phyloP scores from a whole-genome alignment of 331 rosid species.

The Pyrus hybrid region DNA sequence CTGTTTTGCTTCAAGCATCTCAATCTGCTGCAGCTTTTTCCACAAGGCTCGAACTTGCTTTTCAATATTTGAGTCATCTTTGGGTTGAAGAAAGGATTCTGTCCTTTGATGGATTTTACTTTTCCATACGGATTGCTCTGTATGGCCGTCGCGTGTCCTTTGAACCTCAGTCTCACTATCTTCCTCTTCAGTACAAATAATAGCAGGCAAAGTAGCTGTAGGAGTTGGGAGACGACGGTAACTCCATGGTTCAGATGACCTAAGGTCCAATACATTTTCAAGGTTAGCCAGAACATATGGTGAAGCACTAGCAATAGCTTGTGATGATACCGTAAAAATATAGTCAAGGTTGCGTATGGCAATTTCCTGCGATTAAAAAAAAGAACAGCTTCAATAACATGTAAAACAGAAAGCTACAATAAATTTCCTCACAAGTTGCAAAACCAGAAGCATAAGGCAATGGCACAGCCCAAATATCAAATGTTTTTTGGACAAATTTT shows the following conservation, averaged over 20 bases:
- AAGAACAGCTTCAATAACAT: neutral
- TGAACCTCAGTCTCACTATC: slow-evolving; percentile 54
- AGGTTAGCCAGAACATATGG: slow-evolving; percentile 66
- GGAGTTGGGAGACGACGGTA: slow-evolving; percentile 83
- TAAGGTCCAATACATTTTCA: slow-evolving; percentile 58
- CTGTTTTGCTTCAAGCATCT: slow-evolving; percentile 87
- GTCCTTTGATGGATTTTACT: slow-evolving; percentile 38
- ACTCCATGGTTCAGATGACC: slow-evolving; percentile 90
- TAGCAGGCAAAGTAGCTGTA: slow-evolving; percentile 83
- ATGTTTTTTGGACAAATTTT: neutral
- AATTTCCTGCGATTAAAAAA: slow-evolving; percentile 51
- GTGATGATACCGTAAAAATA: slow-evolving; percentile 59
- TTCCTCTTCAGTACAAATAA: slow-evolving; percentile 80
- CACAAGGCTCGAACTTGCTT: slow-evolving; percentile 65
- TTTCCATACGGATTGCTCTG: slow-evolving; percentile 20
- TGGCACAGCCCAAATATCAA: neutral
- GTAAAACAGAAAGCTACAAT: neutral
- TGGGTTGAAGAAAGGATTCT: slow-evolving; percentile 63
- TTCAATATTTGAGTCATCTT: slow-evolving; percentile 38
- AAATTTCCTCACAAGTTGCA: too few relatives aligned
- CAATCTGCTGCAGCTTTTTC: slow-evolving; percentile 94
- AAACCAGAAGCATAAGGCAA: neutral
- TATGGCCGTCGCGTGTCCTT: slow-evolving; percentile 45
- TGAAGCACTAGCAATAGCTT: slow-evolving; percentile 61
- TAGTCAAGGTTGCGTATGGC: slow-evolving; percentile 86